phyloP scores from a whole-genome alignment of 345 rosid genomes.

The Eucalyptus sp. region DNA sequence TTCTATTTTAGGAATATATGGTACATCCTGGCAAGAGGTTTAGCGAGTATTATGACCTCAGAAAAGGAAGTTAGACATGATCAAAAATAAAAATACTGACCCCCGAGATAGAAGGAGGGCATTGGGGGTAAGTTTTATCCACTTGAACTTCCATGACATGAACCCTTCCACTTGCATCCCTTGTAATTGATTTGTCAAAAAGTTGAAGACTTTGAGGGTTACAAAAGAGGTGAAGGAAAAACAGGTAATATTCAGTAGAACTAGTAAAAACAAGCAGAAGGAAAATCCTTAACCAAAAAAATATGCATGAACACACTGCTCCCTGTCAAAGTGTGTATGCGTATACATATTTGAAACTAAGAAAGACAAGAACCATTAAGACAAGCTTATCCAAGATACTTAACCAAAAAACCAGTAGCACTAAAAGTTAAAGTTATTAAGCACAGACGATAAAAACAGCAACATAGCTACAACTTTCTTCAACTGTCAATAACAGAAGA shows the following conservation, averaged over 20 bases:
- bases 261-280: neutral
- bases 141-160: constrained; percentile 55
- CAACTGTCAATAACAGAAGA: neutral
- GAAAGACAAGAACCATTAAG: neutral
- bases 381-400: neutral
- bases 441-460: neutral
- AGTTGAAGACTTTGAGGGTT: neutral
- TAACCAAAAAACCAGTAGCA: neutral
- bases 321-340: neutral
- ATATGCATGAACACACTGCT: neutral
- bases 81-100: constrained; percentile 23
- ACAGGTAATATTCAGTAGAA: neutral
- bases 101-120: constrained; percentile 59
- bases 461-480: neutral
- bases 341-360: neutral
- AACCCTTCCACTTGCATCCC: constrained; percentile 49
- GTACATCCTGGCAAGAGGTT: constrained; percentile 42
- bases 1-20: constrained; percentile 37
- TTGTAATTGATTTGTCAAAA: constrained; percentile 1
- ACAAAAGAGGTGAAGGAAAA: neutral
- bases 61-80: neutral
- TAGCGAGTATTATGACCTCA: neutral
- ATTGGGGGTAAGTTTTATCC: constrained; percentile 35
- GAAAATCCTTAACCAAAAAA: neutral
- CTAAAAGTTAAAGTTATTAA: neutral